Evolutionary conservation across 2,329 filamentous ascomycete species (phyloP), one percentile per base, ranked within the genome.

Genomic region (Diaporthe caulivora): DNA sequence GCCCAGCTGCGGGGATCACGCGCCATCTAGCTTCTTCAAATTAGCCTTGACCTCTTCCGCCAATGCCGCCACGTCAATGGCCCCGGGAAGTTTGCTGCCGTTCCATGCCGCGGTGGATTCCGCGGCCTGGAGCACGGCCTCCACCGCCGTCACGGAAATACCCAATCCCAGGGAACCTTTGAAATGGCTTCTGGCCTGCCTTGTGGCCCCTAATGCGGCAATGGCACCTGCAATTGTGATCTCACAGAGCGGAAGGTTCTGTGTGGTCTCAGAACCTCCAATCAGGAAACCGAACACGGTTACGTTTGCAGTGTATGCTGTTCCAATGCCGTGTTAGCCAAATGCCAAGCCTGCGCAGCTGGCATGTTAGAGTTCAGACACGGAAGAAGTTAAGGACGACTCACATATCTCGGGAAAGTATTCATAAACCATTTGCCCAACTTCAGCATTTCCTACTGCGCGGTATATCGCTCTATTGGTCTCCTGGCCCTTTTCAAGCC

Each of bases 101-200:
- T 60, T 60, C 57, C 57, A 60, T 42, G 34, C 57, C 57, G 57
- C 57, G 57, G 57, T 44, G 15, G 24, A 40, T 42, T 60, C 57
- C 57, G 57, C 57, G 57, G 57, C 57, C n/a, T 24, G 57, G n/a
- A 42, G n/a, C 2, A 60, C 57, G 2, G 57, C 37, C 15, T 60
- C n/a, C 37, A 60, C 37, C 8, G 57, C 37, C n/a, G 15, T 34
- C 3, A 60, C 37, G 37, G 57, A 60, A 29, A 60, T 44, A 15
- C 57, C 57, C 57, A 60, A 26, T 29, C 37, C 57, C 57, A 60
- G 42, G 37, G 57, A 60, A 29, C 57, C 57, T 15, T 60, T 60
- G 37, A 60, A 21, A 15, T 60, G 57, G 17, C 57, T 60, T 44
- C 57, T 60, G 37, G 57, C 37, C 21, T 60, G 57, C 24, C 57